Base-by-base conservation (phyloP, 208 protist genomes). In the Baffinella frigidus region DNA sequence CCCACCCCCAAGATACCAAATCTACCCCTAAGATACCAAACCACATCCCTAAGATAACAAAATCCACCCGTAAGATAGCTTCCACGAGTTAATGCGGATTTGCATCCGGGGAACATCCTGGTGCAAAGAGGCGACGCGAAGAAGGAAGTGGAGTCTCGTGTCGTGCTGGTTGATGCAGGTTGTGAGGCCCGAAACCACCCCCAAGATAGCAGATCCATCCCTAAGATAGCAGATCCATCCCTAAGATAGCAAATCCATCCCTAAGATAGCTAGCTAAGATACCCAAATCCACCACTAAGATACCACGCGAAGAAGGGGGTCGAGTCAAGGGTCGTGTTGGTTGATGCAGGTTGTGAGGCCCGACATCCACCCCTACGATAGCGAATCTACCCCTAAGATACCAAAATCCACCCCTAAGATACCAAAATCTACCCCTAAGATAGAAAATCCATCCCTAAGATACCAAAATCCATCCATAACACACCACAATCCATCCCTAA, bases 81-180 rank as follows among this genome's bases (percentile, higher is more conserved):
- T n/a, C n/a, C n/a, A n/a, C n/a, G n/a, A n/a, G n/a, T n/a, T n/a
- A n/a, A n/a, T n/a, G n/a, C n/a, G n/a, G n/a, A n/a, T n/a, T n/a
- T n/a, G n/a, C n/a, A n/a, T n/a, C 56, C 56, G 41, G 77, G 77
- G 39, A 87, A 87, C n/a, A 87, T 87, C 33, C 77, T 87, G 0
- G n/a, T 87, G 39, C 77, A 87, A 43, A 30, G 35, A 5, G 50
- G 50, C 39, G 50, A 87, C 24, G 20, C 36, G 3, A 17, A 43
- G 4, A 64, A 64, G 56, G 56, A n/a, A 3, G 56, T 64, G 56
- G 48, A 56, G 48, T 56, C 17, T 7, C 7, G 48, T 17, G 48
- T 7, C 48, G 48, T 7, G 7, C 17, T 17, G 48, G 48, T 24
- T 24, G 48, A 56, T 24, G 48, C n/a, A 56, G 48, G 7, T 7